Evolutionary conservation across 176 grass and related monocot species (phyloP).

Genomic region (Thinopyrum elongatum): DNA sequence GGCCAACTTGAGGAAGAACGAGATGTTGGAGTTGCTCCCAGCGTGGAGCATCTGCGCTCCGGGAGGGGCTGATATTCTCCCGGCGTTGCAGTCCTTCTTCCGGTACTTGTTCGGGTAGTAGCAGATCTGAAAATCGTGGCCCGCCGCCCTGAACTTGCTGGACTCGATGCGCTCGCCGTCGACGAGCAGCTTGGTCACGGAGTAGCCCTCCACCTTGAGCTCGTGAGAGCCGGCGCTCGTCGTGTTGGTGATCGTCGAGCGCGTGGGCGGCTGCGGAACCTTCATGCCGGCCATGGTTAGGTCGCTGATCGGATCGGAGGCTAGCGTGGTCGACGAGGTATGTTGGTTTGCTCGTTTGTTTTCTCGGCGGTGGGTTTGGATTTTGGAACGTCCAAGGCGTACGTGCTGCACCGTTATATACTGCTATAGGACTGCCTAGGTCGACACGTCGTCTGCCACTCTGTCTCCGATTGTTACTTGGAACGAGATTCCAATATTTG

Average conservation of each 20-base stretch:
- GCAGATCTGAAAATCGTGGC: not conserved
- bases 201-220: constrained; percentile 11
- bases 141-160: not conserved
- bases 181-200: not conserved
- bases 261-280: not conserved
- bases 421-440: not conserved
- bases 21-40: not conserved
- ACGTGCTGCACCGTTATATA: not conserved
- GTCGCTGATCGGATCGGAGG: not conserved
- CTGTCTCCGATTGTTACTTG: too few relatives aligned
- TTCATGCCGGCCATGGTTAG: not conserved
- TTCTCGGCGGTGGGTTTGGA: not conserved
- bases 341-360: not conserved
- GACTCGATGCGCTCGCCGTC: not conserved
- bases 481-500: not conserved
- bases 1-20: not conserved
- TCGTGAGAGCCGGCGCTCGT: not conserved
- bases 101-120: not conserved
- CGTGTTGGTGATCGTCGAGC: constrained; percentile 1
- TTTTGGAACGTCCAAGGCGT: not conserved
- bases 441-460: not conserved
- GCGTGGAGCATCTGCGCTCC: not conserved
- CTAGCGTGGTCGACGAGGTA: not conserved
- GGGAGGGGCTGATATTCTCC: not conserved
- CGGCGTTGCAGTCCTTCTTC: not conserved